Conservation (phyloP, 208 protist species). For the Leishmania arabica region DNA sequence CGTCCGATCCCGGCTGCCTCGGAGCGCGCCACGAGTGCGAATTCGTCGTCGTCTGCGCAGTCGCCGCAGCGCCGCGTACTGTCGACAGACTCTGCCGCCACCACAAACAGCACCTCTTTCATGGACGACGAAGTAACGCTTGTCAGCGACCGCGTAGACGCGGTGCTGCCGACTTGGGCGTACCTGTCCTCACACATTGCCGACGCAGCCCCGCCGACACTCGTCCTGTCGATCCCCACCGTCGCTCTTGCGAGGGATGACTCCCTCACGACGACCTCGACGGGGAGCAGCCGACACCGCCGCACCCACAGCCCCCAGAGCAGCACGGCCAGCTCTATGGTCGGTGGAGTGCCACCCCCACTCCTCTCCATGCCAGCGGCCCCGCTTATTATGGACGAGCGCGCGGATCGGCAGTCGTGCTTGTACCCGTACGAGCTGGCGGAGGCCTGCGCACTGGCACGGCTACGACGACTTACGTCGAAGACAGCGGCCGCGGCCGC, state of each 20-base stretch:
- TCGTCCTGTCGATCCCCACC: neutral
- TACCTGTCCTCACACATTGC: slow-evolving; percentile 28
- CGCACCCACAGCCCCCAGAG: slow-evolving; percentile 7
- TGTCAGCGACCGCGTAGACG: slow-evolving; percentile 33
- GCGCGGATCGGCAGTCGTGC: slow-evolving; percentile 19
- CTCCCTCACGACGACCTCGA: neutral
- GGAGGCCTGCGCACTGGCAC: slow-evolving; percentile 29
- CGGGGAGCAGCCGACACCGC: neutral
- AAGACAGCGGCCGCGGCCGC: neutral
- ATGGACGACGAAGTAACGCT: slow-evolving; percentile 14
- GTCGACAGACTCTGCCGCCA: neutral
- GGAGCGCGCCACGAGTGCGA: neutral
- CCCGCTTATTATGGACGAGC: neutral
- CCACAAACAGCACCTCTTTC: neutral
- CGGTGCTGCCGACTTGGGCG: slow-evolving; percentile 32
- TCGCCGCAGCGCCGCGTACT: neutral
- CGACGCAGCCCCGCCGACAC: neutral
- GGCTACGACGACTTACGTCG: slow-evolving; percentile 1
- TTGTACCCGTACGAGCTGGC: slow-evolving; percentile 27
- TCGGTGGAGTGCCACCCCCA: neutral
- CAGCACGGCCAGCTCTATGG: slow-evolving; percentile 17
- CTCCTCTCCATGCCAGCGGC: neutral
- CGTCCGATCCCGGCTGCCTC: slow-evolving; percentile 2
- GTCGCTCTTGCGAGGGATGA: neutral
- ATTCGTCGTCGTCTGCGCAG: neutral